Percentiles rank a stretch among this genome's conserved stretches.
phyloP scores from a whole-genome alignment of 345 rosid species.

The Sonneratia alba region DNA sequence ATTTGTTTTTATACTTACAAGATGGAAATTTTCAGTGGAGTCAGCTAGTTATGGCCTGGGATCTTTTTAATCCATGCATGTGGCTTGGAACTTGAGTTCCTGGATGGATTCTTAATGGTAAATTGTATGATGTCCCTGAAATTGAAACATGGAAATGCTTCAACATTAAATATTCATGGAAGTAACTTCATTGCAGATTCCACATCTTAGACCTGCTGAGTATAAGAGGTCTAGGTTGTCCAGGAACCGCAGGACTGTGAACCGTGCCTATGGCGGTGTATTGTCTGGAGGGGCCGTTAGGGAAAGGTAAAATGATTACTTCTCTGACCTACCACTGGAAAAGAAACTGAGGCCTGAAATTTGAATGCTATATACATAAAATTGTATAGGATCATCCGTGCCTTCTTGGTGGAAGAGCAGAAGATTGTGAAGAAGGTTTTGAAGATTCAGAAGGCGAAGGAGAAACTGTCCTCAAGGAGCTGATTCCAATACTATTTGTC shows the following conservation, averaged over 20 bases:
- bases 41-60: neutral
- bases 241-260: conserved; percentile 31
- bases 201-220: conserved; percentile 13
- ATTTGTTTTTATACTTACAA: neutral
- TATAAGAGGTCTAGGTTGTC: conserved; percentile 26
- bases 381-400: conserved; percentile 1
- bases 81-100: neutral
- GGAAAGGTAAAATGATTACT: conserved; percentile 38
- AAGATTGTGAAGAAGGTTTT: conserved; percentile 13
- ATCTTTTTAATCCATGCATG: too few relatives aligned
- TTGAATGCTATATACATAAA: neutral
- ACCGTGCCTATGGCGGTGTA: conserved; percentile 52
- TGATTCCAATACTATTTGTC: neutral
- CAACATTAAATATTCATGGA: neutral
- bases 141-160: neutral
- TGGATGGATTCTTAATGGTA: neutral
- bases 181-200: conserved; percentile 35
- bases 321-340: neutral
- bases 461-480: conserved; percentile 9
- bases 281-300: conserved; percentile 57
- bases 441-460: conserved; percentile 10
- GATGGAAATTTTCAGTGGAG: neutral
- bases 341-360: neutral
- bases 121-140: neutral
- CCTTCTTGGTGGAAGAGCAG: conserved; percentile 13